A percentile compares a stretch with the other conserved stretches of the same genome.
Conservation (phyloP, 148 eudicot species). For the Cornus controversa region DNA sequence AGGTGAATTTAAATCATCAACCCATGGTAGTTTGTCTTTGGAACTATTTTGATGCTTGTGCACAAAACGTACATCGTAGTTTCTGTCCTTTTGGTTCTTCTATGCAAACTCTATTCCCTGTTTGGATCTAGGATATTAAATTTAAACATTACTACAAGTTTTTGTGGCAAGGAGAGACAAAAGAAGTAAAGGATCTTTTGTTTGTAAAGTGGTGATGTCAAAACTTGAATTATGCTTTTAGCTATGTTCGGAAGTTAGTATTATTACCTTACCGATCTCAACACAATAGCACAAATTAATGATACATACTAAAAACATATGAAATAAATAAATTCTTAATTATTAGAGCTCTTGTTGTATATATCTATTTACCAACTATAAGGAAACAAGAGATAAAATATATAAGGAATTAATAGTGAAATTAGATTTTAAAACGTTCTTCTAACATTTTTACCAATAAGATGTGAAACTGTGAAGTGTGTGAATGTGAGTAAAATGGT, state of each 20-base stretch:
- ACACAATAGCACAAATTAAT: no score
- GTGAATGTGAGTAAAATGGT: no score
- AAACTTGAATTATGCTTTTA: background rate
- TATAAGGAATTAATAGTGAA: no score
- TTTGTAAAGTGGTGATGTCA: background rate
- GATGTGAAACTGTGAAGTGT: no score
- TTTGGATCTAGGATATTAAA: background rate
- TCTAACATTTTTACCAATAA: no score
- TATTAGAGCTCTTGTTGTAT: no score
- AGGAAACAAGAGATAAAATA: no score
- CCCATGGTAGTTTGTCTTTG: background rate
- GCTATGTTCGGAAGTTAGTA: background rate
- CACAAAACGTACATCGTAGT: background rate
- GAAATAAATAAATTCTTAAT: no score
- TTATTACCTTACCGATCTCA: no score
- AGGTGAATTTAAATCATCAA: conserved; percentile 25
- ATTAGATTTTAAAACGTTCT: no score
- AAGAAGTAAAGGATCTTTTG: background rate
- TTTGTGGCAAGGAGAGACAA: background rate
- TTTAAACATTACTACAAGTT: background rate
- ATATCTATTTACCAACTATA: no score
- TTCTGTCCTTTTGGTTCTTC: background rate
- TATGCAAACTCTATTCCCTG: background rate
- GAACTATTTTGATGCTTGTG: background rate
- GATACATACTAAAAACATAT: no score